These are phyloP conservation scores for Magnaporthiopsis incrustans DNA, from an alignment of 2,329 filamentous ascomycete genomes.

Conservation along the genomic window DNA sequence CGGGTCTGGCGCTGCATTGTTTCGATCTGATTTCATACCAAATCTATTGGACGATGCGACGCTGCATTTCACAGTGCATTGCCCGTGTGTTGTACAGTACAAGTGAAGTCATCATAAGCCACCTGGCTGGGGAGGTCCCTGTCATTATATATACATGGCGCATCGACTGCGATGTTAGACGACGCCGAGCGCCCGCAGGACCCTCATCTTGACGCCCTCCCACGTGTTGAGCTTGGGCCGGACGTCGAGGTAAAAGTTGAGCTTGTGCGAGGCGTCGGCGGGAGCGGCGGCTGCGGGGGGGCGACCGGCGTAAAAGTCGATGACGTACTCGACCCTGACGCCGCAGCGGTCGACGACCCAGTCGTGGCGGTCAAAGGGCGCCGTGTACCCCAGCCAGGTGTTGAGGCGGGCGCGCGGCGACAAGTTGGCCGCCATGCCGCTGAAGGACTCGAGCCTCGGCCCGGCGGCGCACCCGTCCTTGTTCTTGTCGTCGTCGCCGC, in stretches of 20 bases:
- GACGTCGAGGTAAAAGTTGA: constrained; percentile 61
- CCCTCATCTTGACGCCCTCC: constrained; percentile 62
- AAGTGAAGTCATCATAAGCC: not conserved
- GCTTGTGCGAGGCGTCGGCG: not conserved
- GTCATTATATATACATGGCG: not conserved
- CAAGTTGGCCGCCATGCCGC: constrained; percentile 60
- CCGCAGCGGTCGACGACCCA: constrained; percentile 95
- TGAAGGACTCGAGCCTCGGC: constrained; percentile 76
- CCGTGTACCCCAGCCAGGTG: constrained; percentile 75
- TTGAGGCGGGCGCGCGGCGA: constrained; percentile 81
- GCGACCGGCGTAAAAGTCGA: constrained; percentile 89
- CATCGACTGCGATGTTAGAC: constrained; percentile 22
- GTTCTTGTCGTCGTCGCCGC: not conserved
- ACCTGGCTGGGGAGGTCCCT: not conserved
- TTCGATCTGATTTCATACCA: not conserved
- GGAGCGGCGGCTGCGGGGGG: constrained; percentile 18
- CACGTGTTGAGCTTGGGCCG: constrained; percentile 60
- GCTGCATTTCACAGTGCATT: not conserved
- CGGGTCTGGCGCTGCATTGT: not conserved
- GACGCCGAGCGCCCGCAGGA: constrained; percentile 40
- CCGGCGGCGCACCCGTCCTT: constrained; percentile 50
- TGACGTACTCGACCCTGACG: constrained; percentile 82
- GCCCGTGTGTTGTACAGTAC: not conserved
- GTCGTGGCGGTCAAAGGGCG: constrained; percentile 92
- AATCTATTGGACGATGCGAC: not conserved